Conservation (phyloP, 2,329 filamentous ascomycete genomes). For the Aspergillus sp. region DNA sequence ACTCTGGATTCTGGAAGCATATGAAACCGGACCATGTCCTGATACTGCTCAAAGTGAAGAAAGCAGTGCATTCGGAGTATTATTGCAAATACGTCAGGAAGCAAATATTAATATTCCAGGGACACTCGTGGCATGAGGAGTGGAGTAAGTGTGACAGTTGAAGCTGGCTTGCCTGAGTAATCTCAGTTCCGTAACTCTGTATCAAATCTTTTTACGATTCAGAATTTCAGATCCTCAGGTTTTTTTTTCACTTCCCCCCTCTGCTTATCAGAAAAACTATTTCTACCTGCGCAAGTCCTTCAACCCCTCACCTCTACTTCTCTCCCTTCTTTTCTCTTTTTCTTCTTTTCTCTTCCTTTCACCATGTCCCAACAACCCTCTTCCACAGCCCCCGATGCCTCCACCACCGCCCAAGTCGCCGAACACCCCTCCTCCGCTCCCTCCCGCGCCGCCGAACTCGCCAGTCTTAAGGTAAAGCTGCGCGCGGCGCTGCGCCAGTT, state of each 20-base stretch:
- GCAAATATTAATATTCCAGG: neutral
- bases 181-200: neutral
- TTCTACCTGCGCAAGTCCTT: constrained; percentile 19
- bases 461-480: constrained; percentile 67
- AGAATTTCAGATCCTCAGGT: constrained; percentile 6
- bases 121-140: too few relatives aligned
- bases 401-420: constrained; percentile 42
- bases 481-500: constrained; percentile 76
- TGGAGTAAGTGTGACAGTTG: too few relatives aligned
- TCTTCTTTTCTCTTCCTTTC: constrained; percentile 20
- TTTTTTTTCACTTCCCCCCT: constrained; percentile 12
- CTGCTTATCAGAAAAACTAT: constrained; percentile 21
- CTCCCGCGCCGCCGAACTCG: constrained; percentile 54
- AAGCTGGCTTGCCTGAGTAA: neutral
- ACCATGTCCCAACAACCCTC: constrained; percentile 41
- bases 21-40: neutral
- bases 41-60: neutral
- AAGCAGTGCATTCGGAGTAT: neutral
- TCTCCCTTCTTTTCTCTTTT: constrained; percentile 14
- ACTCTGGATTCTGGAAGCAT: neutral
- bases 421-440: constrained; percentile 46
- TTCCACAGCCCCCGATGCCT: constrained; percentile 36
- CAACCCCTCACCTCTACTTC: constrained; percentile 19
- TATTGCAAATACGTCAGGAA: neutral
- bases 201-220: constrained; percentile 1